These are phyloP conservation scores for Arctium lappa DNA, from an alignment of 129 eudicot species.

Conservation along the genomic window DNA sequence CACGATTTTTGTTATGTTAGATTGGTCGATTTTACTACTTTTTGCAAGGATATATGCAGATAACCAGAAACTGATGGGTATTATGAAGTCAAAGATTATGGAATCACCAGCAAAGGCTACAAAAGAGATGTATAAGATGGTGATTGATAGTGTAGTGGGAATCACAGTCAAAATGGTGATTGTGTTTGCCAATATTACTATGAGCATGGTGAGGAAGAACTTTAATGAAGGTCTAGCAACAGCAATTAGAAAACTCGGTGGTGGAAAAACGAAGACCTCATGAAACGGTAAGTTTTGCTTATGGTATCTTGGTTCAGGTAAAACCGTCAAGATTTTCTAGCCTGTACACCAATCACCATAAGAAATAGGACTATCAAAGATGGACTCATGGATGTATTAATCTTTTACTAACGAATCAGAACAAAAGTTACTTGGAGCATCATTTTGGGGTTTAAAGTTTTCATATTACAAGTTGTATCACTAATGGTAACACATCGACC, in stretches of 20 bases:
- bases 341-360: too few species aligned
- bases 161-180: constrained; percentile 59
- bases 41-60: constrained; percentile 59
- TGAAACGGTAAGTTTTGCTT: constrained; percentile 39
- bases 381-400: too few species aligned
- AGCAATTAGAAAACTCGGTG: constrained; percentile 56
- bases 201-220: constrained; percentile 74
- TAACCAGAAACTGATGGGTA: constrained; percentile 41
- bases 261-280: constrained; percentile 62
- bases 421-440: too few species aligned
- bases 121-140: constrained; percentile 60
- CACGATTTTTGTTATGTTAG: too few species aligned
- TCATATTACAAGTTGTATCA: background rate
- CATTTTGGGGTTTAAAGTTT: background rate
- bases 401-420: too few species aligned
- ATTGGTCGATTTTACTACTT: background rate
- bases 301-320: background rate
- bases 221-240: constrained; percentile 64
- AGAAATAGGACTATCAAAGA: too few species aligned
- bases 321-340: background rate
- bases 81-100: constrained; percentile 44
- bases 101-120: constrained; percentile 51
- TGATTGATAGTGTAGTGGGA: constrained; percentile 55
- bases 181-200: constrained; percentile 50
- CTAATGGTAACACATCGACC: background rate